Evolutionary conservation across 257 asterid species (phyloP).

Genomic region (Nicotiana paniculata): DNA sequence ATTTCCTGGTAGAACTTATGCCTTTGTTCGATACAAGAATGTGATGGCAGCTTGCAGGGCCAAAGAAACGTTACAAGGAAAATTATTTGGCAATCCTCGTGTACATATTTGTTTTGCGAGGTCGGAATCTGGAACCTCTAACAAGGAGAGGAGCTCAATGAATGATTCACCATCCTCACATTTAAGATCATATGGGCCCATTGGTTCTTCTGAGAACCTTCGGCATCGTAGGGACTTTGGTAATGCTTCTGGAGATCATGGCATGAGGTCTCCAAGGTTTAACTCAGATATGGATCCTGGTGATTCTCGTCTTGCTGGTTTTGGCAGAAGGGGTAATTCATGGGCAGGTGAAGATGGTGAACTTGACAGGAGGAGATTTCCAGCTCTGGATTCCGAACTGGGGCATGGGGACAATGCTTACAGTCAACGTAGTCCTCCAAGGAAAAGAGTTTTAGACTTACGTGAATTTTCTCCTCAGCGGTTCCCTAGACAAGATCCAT

Average conservation of each 20-base stretch:
- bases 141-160: slow-evolving; percentile 46
- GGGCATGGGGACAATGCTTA: slow-evolving; percentile 33
- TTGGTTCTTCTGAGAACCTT: slow-evolving; percentile 39
- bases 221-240: slow-evolving; percentile 43
- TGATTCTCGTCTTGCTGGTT: slow-evolving; percentile 28
- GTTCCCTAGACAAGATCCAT: slow-evolving; percentile 38
- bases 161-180: slow-evolving; percentile 55
- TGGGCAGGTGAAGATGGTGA: slow-evolving; percentile 43
- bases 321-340: slow-evolving; percentile 31
- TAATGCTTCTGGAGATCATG: slow-evolving; percentile 36
- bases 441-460: slow-evolving; percentile 32
- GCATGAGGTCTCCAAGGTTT: slow-evolving; percentile 50
- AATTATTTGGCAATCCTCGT: slow-evolving; percentile 84
- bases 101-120: slow-evolving; percentile 80
- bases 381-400: slow-evolving; percentile 31
- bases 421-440: slow-evolving; percentile 48
- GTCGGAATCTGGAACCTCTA: slow-evolving; percentile 56
- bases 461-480: slow-evolving; percentile 53
- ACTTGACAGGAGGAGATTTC: slow-evolving; percentile 45
- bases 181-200: slow-evolving; percentile 33
- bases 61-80: slow-evolving; percentile 81
- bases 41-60: slow-evolving; percentile 70
- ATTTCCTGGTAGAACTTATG: slow-evolving; percentile 93
- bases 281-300: slow-evolving; percentile 38
- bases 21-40: slow-evolving; percentile 77